These are phyloP conservation scores for Colletotrichum higginsianum DNA, from an alignment of 2,329 filamentous ascomycete genomes.

Conservation along the genomic window DNA sequence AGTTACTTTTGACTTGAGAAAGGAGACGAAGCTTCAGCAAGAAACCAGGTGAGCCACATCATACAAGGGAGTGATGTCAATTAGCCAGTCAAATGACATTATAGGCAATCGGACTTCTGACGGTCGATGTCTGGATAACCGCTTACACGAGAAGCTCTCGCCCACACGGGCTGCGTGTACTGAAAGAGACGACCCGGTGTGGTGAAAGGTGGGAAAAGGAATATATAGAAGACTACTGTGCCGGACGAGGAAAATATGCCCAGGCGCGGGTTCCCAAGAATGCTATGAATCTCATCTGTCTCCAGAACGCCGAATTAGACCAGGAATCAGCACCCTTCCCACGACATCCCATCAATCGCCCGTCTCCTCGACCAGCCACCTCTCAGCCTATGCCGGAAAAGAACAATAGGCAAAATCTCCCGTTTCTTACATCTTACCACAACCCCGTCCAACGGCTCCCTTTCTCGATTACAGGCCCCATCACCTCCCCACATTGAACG, in stretches of 20 bases:
- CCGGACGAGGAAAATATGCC: constrained; percentile 1
- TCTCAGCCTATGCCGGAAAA: not conserved
- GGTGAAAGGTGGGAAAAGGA: not conserved
- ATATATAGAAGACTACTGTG: constrained; percentile 15
- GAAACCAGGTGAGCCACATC: no score
- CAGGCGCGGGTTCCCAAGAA: constrained; percentile 2
- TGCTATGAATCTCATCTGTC: constrained; percentile 18
- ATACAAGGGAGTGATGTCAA: no score
- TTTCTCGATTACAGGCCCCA: not conserved
- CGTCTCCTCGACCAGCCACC: not conserved
- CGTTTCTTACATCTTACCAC: constrained; percentile 2
- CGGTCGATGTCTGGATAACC: no score
- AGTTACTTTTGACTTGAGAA: no score
- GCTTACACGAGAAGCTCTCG: no score
- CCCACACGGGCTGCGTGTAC: no score
- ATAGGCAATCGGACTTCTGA: no score
- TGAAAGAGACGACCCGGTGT: no score
- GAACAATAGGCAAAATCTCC: not conserved
- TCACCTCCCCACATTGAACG: constrained; percentile 52
- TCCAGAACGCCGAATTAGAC: constrained; percentile 19
- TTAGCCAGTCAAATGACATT: no score
- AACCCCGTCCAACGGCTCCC: not conserved
- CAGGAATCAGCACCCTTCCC: not conserved
- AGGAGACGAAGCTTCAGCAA: no score
- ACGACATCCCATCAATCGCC: not conserved